phyloP scores from a whole-genome alignment of 208 protist genomes.

The Trypanosoma cruzi region DNA sequence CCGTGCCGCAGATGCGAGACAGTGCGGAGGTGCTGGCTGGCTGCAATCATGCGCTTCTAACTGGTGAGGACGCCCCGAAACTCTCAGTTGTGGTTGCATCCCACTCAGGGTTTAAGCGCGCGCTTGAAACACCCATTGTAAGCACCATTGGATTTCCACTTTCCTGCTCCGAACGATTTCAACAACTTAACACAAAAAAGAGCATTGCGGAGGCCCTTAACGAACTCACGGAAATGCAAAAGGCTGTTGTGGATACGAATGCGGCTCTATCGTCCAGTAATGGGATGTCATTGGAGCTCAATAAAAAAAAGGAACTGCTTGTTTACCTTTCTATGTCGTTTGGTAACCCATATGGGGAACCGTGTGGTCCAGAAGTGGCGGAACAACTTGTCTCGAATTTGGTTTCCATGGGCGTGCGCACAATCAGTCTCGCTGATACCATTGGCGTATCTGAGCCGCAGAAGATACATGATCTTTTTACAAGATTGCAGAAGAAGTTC shows the following conservation, averaged over 20 bases:
- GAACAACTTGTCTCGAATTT: constrained; percentile 24
- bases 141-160: constrained; percentile 45
- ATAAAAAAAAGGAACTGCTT: constrained; percentile 29
- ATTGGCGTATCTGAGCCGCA: constrained; percentile 27
- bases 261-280: not conserved
- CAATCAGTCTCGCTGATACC: constrained; percentile 45
- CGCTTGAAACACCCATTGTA: constrained; percentile 22
- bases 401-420: constrained; percentile 21
- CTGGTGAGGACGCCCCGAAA: constrained; percentile 12
- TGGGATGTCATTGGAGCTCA: not conserved
- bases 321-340: constrained; percentile 50
- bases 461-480: constrained; percentile 30
- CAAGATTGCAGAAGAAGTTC: constrained; percentile 19
- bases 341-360: constrained; percentile 44
- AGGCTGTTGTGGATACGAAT: constrained; percentile 6
- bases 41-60: constrained; percentile 13
- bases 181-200: constrained; percentile 37
- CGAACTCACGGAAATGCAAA: too few species aligned
- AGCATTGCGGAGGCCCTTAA: constrained; percentile 28
- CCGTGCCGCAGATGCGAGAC: constrained; percentile 48
- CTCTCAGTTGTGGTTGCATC: constrained; percentile 41
- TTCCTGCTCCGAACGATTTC: constrained; percentile 35
- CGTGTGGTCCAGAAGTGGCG: constrained; percentile 22
- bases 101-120: constrained; percentile 20
- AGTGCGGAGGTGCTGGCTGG: constrained; percentile 35